A percentile compares a stretch with the other conserved stretches of the same genome.
These are phyloP conservation scores for Rhododendron williamsianum DNA, from an alignment of 148 eudicot species.

Conservation along the genomic window DNA sequence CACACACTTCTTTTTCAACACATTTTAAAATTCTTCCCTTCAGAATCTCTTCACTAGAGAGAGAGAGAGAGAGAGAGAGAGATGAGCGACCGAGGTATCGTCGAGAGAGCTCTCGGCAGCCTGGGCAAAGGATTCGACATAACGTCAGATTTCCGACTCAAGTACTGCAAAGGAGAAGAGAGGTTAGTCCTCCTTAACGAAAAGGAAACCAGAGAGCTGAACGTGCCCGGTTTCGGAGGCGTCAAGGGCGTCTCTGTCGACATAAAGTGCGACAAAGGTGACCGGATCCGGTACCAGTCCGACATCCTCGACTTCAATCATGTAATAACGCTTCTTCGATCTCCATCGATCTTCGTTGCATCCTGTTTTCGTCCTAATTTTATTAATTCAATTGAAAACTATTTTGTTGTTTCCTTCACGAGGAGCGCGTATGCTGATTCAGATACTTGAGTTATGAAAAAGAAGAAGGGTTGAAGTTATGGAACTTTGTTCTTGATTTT, in stretches of 20 bases:
- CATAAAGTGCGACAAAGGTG: constrained; percentile 84
- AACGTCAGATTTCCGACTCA: constrained; percentile 64
- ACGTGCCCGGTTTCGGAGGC: constrained; percentile 54
- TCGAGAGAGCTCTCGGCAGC: constrained; percentile 45
- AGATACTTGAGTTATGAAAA: no score
- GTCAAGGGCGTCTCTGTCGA: constrained; percentile 45
- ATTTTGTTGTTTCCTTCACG: no score
- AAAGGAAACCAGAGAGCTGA: constrained; percentile 27
- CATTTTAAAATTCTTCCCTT: background rate
- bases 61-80: constrained; percentile 2
- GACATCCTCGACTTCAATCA: constrained; percentile 75
- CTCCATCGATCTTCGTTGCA: background rate
- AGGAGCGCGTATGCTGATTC: no score
- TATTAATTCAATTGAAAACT: no score
- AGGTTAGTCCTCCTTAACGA: constrained; percentile 51
- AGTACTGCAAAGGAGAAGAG: constrained; percentile 54
- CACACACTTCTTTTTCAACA: background rate
- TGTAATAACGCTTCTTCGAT: constrained; percentile 18
- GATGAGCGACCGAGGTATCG: constrained; percentile 25
- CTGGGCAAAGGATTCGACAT: constrained; percentile 84
- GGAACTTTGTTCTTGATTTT: background rate
- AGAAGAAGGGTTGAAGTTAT: background rate
- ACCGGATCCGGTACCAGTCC: constrained; percentile 66
- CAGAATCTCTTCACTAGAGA: background rate
- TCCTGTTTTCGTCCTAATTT: background rate